phyloP scores from a whole-genome alignment of 2,329 filamentous ascomycete genomes.

The Aspergillus sp. region DNA sequence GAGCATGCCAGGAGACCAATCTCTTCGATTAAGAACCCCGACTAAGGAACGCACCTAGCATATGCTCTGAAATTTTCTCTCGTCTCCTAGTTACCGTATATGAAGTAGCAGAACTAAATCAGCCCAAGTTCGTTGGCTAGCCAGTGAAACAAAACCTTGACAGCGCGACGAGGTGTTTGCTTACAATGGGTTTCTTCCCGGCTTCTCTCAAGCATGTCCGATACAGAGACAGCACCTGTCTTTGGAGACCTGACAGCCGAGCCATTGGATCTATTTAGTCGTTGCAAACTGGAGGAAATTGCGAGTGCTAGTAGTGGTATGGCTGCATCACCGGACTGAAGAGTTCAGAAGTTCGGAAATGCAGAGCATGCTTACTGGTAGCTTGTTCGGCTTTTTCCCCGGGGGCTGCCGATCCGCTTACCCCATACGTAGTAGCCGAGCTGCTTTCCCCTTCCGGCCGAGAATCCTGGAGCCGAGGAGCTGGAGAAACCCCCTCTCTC shows the following conservation, averaged over 20 bases:
- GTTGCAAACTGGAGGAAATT: background rate
- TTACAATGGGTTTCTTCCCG: conserved; percentile 75
- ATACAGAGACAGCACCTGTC: conserved; percentile 83
- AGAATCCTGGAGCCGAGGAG: conserved; percentile 19
- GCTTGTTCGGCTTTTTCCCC: background rate
- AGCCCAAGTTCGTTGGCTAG: background rate
- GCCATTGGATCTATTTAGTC: conserved; percentile 26
- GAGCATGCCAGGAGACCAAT: background rate
- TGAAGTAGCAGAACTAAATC: background rate
- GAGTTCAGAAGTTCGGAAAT: background rate
- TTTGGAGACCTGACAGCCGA: conserved; percentile 81
- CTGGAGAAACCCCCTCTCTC: background rate
- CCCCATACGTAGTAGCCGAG: background rate
- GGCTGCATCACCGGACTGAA: conserved; percentile 9
- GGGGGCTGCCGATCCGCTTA: background rate
- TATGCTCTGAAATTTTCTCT: conserved; percentile 45
- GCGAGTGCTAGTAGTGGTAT: background rate
- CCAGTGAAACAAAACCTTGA: background rate
- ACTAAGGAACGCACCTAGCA: conserved; percentile 40
- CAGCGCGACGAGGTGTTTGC: conserved; percentile 20
- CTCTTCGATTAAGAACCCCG: background rate
- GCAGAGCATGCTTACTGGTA: background rate
- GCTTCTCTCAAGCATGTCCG: conserved; percentile 80
- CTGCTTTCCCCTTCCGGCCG: conserved; percentile 28
- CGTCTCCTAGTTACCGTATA: conserved; percentile 35